These are phyloP conservation scores for Phaeoacremonium minimum DNA, from an alignment of 2,329 filamentous ascomycete genomes.

Conservation along the genomic window DNA sequence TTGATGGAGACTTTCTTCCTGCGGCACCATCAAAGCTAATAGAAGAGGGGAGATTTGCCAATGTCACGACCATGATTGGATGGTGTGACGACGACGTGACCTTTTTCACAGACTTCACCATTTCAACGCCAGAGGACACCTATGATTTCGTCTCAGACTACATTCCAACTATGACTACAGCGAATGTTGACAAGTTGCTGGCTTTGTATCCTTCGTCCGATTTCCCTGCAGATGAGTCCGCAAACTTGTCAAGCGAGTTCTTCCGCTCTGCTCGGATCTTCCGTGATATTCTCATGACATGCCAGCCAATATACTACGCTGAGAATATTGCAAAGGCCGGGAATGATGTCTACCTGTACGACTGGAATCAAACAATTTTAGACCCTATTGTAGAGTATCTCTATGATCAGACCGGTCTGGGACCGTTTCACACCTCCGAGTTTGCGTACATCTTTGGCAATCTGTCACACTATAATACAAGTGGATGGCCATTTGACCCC, in stretches of 20 bases:
- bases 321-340: conserved; percentile 28
- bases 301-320: conserved; percentile 38
- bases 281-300: conserved; percentile 47
- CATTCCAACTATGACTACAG: conserved; percentile 25
- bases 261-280: conserved; percentile 44
- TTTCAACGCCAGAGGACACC: conserved; percentile 33
- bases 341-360: conserved; percentile 40
- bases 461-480: conserved; percentile 34
- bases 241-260: conserved; percentile 39
- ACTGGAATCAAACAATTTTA: conserved; percentile 51
- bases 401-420: conserved; percentile 29
- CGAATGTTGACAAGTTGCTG: conserved; percentile 33
- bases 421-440: conserved; percentile 47
- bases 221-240: conserved; percentile 30
- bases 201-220: conserved; percentile 44
- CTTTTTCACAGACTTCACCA: conserved; percentile 32
- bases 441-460: conserved; percentile 48
- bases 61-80: conserved; percentile 33
- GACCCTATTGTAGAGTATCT: conserved; percentile 31
- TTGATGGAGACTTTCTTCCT: conserved; percentile 46
- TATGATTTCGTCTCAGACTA: conserved; percentile 32
- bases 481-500: conserved; percentile 27
- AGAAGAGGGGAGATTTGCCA: conserved; percentile 31
- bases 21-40: conserved; percentile 35
- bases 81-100: conserved; percentile 41